Evolutionary conservation across 2,329 filamentous ascomycete species (phyloP), one percentile per base, ranked within the genome.

Genomic region (Fusarium nelsonii): DNA sequence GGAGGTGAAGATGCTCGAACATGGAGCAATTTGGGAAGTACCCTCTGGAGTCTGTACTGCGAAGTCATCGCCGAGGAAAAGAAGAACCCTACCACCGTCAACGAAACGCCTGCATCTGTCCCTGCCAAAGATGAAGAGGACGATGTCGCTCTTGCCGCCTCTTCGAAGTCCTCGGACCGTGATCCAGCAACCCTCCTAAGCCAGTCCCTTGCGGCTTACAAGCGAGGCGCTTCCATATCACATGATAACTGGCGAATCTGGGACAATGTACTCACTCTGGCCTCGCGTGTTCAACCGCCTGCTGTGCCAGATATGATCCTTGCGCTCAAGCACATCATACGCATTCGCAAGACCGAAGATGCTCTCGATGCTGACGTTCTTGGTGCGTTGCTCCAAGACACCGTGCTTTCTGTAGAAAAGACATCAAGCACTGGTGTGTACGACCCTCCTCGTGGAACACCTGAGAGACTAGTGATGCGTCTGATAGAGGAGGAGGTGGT

Each of bases 241-340:
- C 87, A 93, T 78, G 90, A 94, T 73, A 95, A 95, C 81, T 92
- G 91, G 86, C 90, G 93, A 72, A 97, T 99, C 78, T 98, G 95
- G 95, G 93, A 97, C 77, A 99, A 99, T 74, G 91, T 98, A 16
- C 87, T 99, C 59, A 96, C 94, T 0, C 90, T 98, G 23, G 91
- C 92, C 0, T 88, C 92, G 0, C 92, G 93, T 3, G 87, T 96
- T 30, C 85, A 85, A 1, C 94, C 95, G 0, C 91, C 92, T 0
- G 88, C 91, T 1, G 90, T 93, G 75, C 78, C 84, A 1, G 93
- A 97, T 65, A 88, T 97, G 51, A 82, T 97, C 33, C 84, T 90
- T 6, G 93, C 93, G 0, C 86, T 96, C 62, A 87, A 86, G 40
- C 88, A 91, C 64, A 85, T 98, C 52, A 88, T 97, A 55, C 88